A percentile compares a stretch with the other conserved stretches of the same genome.
Evolutionary conservation across 2,329 filamentous ascomycete species (phyloP).

Genomic region (Hymenoscyphus repandus): DNA sequence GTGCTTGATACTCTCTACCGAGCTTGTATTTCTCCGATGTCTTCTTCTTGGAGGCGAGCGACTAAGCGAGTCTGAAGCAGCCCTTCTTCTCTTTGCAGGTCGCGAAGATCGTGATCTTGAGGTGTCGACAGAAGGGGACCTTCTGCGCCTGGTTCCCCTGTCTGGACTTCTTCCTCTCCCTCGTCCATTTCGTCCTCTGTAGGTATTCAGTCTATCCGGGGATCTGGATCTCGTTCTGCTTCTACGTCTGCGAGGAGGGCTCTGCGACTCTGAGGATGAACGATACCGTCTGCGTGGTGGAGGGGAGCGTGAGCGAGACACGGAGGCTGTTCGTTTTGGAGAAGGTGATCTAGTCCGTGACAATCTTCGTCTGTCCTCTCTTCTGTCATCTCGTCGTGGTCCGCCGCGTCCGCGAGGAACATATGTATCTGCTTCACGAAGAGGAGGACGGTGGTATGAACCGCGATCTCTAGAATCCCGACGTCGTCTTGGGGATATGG

Average conservation of each 20-base stretch:
- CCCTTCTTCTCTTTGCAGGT: slow-evolving; percentile 28
- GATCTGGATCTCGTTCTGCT: slow-evolving; percentile 27
- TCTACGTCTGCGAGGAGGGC: slow-evolving; percentile 27
- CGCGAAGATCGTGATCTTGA: slow-evolving; percentile 26
- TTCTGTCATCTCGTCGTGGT: slow-evolving; percentile 27
- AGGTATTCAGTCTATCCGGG: slow-evolving; percentile 24
- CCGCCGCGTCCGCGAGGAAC: slow-evolving; percentile 29
- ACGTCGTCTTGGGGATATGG: slow-evolving; percentile 37
- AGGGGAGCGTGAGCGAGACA: slow-evolving; percentile 29
- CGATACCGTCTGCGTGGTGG: slow-evolving; percentile 23
- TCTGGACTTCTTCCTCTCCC: slow-evolving; percentile 29
- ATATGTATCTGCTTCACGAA: slow-evolving; percentile 30
- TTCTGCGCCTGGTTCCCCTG: slow-evolving; percentile 24
- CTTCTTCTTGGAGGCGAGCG: slow-evolving; percentile 26
- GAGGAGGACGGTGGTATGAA: slow-evolving; percentile 25
- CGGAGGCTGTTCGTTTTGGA: slow-evolving; percentile 18
- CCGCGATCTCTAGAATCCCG: slow-evolving; percentile 34
- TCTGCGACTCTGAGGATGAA: slow-evolving; percentile 29
- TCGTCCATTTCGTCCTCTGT: slow-evolving; percentile 27
- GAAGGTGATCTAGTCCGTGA: slow-evolving; percentile 18
- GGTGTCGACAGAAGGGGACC: slow-evolving; percentile 21
- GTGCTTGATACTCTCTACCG: not conserved
- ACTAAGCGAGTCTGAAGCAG: slow-evolving; percentile 25
- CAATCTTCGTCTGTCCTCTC: slow-evolving; percentile 18
- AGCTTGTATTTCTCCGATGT: slow-evolving; percentile 16